These are phyloP conservation scores for Trichophyton equinum DNA, from an alignment of 2,329 filamentous ascomycete species.

Conservation along the genomic window DNA sequence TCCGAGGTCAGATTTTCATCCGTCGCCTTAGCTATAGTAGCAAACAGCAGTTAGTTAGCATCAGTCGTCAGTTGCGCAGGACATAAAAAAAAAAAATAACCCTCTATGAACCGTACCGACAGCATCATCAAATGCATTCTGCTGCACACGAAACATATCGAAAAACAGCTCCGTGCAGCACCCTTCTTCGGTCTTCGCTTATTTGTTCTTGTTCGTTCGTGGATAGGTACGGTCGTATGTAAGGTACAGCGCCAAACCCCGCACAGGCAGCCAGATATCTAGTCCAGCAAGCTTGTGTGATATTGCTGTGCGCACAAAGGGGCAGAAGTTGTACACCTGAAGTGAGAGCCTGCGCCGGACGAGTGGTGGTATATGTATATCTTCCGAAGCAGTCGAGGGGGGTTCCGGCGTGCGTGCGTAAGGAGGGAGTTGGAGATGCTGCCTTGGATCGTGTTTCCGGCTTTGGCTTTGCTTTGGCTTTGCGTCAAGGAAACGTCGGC, in stretches of 20 bases:
- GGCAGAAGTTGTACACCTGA: no score
- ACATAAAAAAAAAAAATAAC: background rate
- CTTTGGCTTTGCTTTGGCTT: background rate
- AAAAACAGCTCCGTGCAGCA: background rate
- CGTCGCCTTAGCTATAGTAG: conserved; percentile 59
- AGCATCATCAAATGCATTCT: conserved; percentile 58
- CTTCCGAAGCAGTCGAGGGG: no score
- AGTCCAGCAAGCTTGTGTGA: no score
- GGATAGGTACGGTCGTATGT: no score
- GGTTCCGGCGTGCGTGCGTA: background rate
- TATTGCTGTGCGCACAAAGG: no score
- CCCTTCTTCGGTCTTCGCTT: background rate
- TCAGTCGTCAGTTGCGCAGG: background rate
- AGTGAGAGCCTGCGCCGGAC: background rate
- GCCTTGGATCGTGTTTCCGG: background rate
- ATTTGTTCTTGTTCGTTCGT: background rate
- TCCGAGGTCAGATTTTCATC: conserved; percentile 93
- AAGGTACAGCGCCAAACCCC: background rate
- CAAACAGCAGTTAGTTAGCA: conserved; percentile 21
- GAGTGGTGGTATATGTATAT: background rate
- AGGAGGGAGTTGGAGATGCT: background rate
- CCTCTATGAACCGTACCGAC: conserved; percentile 41
- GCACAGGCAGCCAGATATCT: background rate
- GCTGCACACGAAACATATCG: conserved; percentile 48
- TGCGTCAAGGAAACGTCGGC: background rate